Conservation (phyloP, 441 rosid genomes). For the Brassica hybrid region DNA sequence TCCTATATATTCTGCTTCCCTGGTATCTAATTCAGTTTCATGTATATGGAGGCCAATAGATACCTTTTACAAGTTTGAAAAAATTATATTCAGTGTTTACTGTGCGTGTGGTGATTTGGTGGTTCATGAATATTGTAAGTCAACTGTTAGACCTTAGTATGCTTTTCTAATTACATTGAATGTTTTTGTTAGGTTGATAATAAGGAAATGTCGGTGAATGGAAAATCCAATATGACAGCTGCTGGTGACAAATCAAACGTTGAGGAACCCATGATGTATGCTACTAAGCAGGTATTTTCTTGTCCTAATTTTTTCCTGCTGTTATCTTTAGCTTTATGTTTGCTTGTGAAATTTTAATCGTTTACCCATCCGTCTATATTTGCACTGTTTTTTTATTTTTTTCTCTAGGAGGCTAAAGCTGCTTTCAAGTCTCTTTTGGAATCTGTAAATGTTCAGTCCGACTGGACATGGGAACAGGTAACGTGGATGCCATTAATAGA, state of each 20-base stretch:
- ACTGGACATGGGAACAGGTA: slow-evolving; percentile 99
- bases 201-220: slow-evolving; percentile 58
- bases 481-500: slow-evolving; percentile 17
- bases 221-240: slow-evolving; percentile 58
- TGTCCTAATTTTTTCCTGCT: slow-evolving; percentile 12
- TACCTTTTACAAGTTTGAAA: slow-evolving; percentile 6
- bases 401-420: slow-evolving; percentile 87
- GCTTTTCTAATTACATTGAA: neutral
- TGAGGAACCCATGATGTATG: slow-evolving; percentile 81
- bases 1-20: neutral
- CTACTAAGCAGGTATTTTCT: slow-evolving; percentile 74
- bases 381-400: slow-evolving; percentile 12
- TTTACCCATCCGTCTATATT: slow-evolving; percentile 18
- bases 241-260: slow-evolving; percentile 67
- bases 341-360: slow-evolving; percentile 17
- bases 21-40: slow-evolving; percentile 26
- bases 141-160: no score
- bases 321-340: slow-evolving; percentile 10
- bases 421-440: slow-evolving; percentile 95
- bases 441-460: slow-evolving; percentile 85
- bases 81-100: neutral
- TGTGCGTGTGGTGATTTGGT: neutral
- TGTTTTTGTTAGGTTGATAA: slow-evolving; percentile 61
- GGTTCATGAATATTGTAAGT: no score
- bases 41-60: slow-evolving; percentile 2